Percentiles rank a stretch among this genome's conserved stretches.
Conservation (phyloP, 176 grass and related monocot species). For the Musa itinerans region DNA sequence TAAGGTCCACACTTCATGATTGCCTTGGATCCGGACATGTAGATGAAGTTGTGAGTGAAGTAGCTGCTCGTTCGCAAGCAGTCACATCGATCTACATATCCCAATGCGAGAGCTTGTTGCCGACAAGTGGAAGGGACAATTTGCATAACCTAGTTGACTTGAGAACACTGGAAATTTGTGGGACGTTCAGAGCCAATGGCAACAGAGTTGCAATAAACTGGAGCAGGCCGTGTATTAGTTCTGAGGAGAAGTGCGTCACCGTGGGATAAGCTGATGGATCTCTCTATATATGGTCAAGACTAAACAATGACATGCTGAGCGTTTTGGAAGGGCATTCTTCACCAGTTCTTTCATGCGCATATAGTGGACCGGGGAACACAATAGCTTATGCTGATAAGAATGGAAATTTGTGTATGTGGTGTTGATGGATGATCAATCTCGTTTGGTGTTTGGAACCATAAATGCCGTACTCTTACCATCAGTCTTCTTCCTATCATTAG, state of each 20-base stretch:
- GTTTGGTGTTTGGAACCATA: no score
- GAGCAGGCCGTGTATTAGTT: slow-evolving; percentile 62
- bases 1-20: no score
- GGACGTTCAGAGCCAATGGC: slow-evolving; percentile 45
- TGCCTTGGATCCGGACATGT: no score
- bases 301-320: slow-evolving; percentile 28
- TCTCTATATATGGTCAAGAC: slow-evolving; percentile 62
- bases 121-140: slow-evolving; percentile 77
- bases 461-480: no score
- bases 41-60: slow-evolving; percentile 23
- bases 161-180: slow-evolving; percentile 68
- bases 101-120: slow-evolving; percentile 51
- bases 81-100: slow-evolving; percentile 54
- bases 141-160: slow-evolving; percentile 77
- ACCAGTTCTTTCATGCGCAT: slow-evolving; percentile 50
- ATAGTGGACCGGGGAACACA: slow-evolving; percentile 45
- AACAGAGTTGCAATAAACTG: slow-evolving; percentile 43
- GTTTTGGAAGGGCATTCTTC: slow-evolving; percentile 60
- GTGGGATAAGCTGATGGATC: slow-evolving; percentile 60
- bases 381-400: slow-evolving; percentile 66
- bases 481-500: no score
- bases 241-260: slow-evolving; percentile 34
- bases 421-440: slow-evolving; percentile 23
- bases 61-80: slow-evolving; percentile 51
- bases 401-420: slow-evolving; percentile 78